Percentiles rank a stretch among this genome's conserved stretches.
Evolutionary conservation across 192 early-diverging fungal genomes (phyloP).

Genomic region (Coemansia sp.): DNA sequence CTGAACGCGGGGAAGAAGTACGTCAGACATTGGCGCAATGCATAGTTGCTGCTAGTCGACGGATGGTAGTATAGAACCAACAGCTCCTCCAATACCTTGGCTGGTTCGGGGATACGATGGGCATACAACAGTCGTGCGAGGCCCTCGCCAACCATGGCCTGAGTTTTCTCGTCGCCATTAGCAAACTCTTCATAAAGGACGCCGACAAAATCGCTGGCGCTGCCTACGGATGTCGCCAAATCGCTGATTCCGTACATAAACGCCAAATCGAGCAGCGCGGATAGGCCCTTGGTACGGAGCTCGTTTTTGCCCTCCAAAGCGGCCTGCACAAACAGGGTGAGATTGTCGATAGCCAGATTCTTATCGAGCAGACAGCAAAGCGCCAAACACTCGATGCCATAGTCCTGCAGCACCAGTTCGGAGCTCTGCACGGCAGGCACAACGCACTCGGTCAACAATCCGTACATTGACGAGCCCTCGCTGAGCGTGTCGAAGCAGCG

Average conservation of each 20-base stretch:
- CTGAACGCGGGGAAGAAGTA: conserved; percentile 88
- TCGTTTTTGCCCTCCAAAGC: conserved; percentile 51
- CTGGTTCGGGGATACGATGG: conserved; percentile 51
- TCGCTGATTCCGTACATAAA: conserved; percentile 52
- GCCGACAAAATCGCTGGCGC: conserved; percentile 47
- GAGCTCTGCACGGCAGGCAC: conserved; percentile 68
- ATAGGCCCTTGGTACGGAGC: conserved; percentile 65
- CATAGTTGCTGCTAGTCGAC: conserved; percentile 61
- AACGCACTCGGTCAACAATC: conserved; percentile 68
- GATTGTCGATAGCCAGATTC: conserved; percentile 69
- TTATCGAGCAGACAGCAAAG: conserved; percentile 76
- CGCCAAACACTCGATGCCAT: conserved; percentile 80
- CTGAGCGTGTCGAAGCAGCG: conserved; percentile 64
- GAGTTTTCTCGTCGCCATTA: conserved; percentile 56
- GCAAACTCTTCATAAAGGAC: conserved; percentile 60
- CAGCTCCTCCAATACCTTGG: conserved; percentile 62
- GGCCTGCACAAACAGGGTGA: conserved; percentile 69
- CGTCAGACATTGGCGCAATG: conserved; percentile 78
- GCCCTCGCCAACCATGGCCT: conserved; percentile 75
- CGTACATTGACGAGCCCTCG: conserved; percentile 73
- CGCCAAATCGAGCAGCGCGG: conserved; percentile 58
- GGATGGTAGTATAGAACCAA: conserved; percentile 84
- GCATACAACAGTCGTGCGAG: conserved; percentile 69
- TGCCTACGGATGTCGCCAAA: conserved; percentile 45
- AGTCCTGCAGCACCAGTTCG: conserved; percentile 67